Percentiles rank a stretch among this genome's conserved stretches.
Conservation (phyloP, 2,329 filamentous ascomycete genomes). For the Phyllosticta citribraziliensis region DNA sequence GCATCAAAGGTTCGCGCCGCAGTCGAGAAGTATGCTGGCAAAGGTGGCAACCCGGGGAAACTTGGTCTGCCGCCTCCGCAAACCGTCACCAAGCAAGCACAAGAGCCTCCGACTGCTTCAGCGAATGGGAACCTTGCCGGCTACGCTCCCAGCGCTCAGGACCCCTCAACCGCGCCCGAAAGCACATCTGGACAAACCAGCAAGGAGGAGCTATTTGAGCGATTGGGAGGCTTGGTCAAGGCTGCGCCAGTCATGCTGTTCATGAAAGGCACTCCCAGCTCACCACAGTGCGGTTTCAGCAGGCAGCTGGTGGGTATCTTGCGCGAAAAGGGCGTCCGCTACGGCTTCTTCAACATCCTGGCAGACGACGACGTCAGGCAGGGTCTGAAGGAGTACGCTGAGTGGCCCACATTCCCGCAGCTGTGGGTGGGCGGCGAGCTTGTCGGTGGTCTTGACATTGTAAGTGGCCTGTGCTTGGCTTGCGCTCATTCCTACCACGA, state of each 20-base stretch:
- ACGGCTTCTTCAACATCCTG: slow-evolving; percentile 98
- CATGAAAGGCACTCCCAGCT: slow-evolving; percentile 90
- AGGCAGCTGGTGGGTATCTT: slow-evolving; percentile 78
- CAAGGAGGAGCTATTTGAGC: slow-evolving; percentile 77
- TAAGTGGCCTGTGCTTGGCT: slow-evolving; percentile 14
- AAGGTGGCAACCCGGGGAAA: slow-evolving; percentile 26
- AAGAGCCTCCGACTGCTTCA: slow-evolving; percentile 18
- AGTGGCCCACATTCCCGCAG: slow-evolving; percentile 97
- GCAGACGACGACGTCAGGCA: slow-evolving; percentile 96
- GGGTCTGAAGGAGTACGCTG: slow-evolving; percentile 92
- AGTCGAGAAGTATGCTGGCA: slow-evolving; percentile 70
- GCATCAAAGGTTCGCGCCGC: slow-evolving; percentile 73
- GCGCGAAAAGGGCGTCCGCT: slow-evolving; percentile 83
- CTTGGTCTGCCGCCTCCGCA: slow-evolving; percentile 32
- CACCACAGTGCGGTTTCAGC: slow-evolving; percentile 87
- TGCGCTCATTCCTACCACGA: slow-evolving; percentile 1
- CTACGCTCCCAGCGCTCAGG: slow-evolving; percentile 34
- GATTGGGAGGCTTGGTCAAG: slow-evolving; percentile 77
- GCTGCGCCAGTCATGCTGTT: slow-evolving; percentile 97
- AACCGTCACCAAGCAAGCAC: slow-evolving; percentile 35
- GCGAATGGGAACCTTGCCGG: slow-evolving; percentile 32
- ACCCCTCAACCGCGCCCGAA: slow-evolving; percentile 39
- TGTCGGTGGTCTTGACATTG: slow-evolving; percentile 46
- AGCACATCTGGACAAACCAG: slow-evolving; percentile 37
- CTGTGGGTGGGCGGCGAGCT: slow-evolving; percentile 86